These are phyloP conservation scores for Cyclotella sp. DNA, from an alignment of 108 stramenopile species.

Conservation along the genomic window DNA sequence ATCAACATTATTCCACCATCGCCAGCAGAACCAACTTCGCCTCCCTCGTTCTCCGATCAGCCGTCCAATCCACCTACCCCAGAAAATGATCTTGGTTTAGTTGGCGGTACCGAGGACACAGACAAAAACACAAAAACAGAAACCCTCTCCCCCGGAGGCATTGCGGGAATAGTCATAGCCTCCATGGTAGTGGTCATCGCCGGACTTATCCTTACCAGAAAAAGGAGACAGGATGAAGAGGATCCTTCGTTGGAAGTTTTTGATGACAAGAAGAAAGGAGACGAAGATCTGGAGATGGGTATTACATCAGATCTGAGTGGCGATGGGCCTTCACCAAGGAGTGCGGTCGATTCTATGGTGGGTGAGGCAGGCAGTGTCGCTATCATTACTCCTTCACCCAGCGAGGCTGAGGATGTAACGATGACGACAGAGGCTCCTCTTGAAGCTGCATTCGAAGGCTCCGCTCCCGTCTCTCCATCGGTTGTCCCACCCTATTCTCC, in stretches of 20 bases:
- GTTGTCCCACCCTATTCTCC: background rate
- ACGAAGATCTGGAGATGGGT: constrained; percentile 28
- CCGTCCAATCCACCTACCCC: background rate
- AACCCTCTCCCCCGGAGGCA: constrained; percentile 35
- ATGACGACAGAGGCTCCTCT: background rate
- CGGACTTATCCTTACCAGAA: background rate
- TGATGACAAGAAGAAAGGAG: constrained; percentile 2
- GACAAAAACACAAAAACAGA: constrained; percentile 3
- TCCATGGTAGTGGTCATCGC: constrained; percentile 19
- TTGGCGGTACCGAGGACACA: constrained; percentile 1
- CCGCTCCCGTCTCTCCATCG: background rate
- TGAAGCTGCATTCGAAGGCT: background rate
- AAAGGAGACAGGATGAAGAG: background rate
- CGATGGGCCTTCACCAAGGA: background rate
- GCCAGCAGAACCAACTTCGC: constrained; percentile 12
- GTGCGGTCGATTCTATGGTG: background rate
- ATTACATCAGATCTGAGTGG: background rate
- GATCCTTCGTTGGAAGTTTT: constrained; percentile 16
- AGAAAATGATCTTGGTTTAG: background rate
- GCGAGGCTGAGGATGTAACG: no score
- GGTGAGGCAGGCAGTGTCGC: background rate
- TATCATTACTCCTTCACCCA: background rate
- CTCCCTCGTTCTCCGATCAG: background rate
- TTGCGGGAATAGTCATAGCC: constrained; percentile 43
- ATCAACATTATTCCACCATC: background rate